These are phyloP conservation scores for Tetracladium marchalianum DNA, from an alignment of 495 filamentous ascomycete species.

Conservation along the genomic window DNA sequence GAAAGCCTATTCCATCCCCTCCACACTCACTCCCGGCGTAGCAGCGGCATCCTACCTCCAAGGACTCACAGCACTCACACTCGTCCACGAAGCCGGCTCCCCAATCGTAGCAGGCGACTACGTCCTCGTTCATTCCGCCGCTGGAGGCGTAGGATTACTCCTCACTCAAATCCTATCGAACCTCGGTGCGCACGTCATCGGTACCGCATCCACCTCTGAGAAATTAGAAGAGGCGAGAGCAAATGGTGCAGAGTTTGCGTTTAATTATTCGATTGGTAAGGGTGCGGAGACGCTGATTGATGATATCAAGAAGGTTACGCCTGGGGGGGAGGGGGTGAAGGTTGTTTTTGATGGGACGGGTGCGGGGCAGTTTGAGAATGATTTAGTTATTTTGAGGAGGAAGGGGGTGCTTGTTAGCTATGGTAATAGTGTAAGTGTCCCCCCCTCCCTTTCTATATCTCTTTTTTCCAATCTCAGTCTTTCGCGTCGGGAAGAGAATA, in stretches of 20 bases:
- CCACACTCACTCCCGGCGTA: slow-evolving; percentile 45
- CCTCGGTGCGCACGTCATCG: slow-evolving; percentile 74
- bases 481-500: background rate
- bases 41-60: slow-evolving; percentile 67
- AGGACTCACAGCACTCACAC: slow-evolving; percentile 75
- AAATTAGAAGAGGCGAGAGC: slow-evolving; percentile 62
- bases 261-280: slow-evolving; percentile 50
- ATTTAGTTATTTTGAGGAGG: slow-evolving; percentile 63
- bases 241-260: slow-evolving; percentile 59
- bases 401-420: slow-evolving; percentile 83
- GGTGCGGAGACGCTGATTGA: slow-evolving; percentile 53
- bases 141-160: slow-evolving; percentile 76
- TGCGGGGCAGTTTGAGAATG: slow-evolving; percentile 75
- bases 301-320: slow-evolving; percentile 59
- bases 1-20: slow-evolving; percentile 55
- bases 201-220: slow-evolving; percentile 63
- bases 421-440: slow-evolving; percentile 66
- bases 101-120: slow-evolving; percentile 66
- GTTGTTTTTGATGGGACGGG: slow-evolving; percentile 90
- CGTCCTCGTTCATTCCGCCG: slow-evolving; percentile 83
- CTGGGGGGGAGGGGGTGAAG: slow-evolving; percentile 52
- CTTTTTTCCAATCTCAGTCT: background rate
- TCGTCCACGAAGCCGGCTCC: slow-evolving; percentile 64
- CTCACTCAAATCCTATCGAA: slow-evolving; percentile 64
- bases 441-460: background rate